Conservation (phyloP, 1,284 basidiomycete species). For the Sphaerobolus stellatus region DNA sequence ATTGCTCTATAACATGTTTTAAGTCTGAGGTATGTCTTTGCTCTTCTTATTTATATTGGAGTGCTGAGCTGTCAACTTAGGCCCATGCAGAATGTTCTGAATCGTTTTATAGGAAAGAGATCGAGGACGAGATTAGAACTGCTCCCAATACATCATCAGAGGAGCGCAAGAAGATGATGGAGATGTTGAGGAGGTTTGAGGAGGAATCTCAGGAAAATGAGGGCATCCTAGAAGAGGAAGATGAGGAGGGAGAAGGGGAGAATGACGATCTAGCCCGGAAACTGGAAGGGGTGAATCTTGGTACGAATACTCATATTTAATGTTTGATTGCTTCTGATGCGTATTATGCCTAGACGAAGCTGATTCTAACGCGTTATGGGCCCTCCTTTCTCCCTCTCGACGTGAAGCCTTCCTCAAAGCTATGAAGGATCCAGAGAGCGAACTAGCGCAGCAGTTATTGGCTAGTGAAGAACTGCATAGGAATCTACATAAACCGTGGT, state of each 20-base stretch:
- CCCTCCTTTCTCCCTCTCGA: conserved; percentile 55
- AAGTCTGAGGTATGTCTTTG: conserved; percentile 56
- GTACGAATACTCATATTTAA: conserved; percentile 38
- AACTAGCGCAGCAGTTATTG: conserved; percentile 58
- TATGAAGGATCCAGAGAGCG: conserved; percentile 57
- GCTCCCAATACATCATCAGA: conserved; percentile 51
- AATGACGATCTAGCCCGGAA: conserved; percentile 48
- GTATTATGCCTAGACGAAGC: conserved; percentile 43
- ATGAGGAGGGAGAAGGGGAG: conserved; percentile 36
- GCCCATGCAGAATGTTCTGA: conserved; percentile 72
- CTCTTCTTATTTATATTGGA: background rate
- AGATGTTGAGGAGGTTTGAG: conserved; percentile 68
- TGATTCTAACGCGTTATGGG: conserved; percentile 63
- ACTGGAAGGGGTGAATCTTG: conserved; percentile 58
- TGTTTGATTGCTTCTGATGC: background rate
- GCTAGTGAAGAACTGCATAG: conserved; percentile 52
- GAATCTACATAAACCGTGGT: conserved; percentile 60
- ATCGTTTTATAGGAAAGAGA: conserved; percentile 68
- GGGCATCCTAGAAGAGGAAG: conserved; percentile 33
- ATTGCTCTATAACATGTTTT: conserved; percentile 79
- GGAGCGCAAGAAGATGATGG: conserved; percentile 64
- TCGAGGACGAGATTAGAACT: conserved; percentile 58
- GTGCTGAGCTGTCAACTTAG: conserved; percentile 31
- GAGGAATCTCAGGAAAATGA: conserved; percentile 49
- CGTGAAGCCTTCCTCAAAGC: conserved; percentile 56